phyloP scores from a whole-genome alignment of 2,329 filamentous ascomycete species.

The Chrysoporthe austroafricana region DNA sequence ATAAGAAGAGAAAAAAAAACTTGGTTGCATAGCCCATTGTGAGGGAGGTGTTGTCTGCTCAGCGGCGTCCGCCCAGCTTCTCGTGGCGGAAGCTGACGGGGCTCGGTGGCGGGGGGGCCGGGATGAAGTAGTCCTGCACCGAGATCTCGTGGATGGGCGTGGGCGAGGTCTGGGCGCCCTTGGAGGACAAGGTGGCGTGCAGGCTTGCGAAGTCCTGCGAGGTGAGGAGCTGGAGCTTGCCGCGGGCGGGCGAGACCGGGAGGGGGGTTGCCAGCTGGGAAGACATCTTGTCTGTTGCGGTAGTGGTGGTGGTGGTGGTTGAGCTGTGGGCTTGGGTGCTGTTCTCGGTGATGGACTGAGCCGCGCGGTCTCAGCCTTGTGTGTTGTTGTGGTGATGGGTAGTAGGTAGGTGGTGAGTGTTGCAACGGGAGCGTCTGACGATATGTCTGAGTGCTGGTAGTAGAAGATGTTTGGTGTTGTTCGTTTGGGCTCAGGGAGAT shows the following conservation, averaged over 20 bases:
- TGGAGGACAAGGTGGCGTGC: conserved; percentile 53
- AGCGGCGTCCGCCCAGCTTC: conserved; percentile 18
- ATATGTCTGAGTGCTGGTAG: not conserved
- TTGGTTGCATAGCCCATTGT: not conserved
- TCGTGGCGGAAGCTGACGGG: conserved; percentile 60
- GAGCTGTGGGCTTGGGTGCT: conserved; percentile 6
- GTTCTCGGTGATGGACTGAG: not conserved
- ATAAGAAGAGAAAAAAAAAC: not conserved
- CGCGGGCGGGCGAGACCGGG: conserved; percentile 52
- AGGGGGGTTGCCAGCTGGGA: conserved; percentile 50
- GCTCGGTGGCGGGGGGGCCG: conserved; percentile 67
- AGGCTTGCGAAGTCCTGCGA: conserved; percentile 58
- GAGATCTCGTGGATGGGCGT: conserved; percentile 56
- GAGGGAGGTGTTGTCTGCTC: not conserved
- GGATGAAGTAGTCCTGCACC: conserved; percentile 65
- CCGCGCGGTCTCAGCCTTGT: conserved; percentile 9
- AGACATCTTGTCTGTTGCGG: conserved; percentile 40
- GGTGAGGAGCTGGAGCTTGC: conserved; percentile 49
- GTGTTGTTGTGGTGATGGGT: not conserved
- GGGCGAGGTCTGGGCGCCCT: conserved; percentile 45
- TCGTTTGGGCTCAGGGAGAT: not conserved
- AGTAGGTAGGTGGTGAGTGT: not conserved
- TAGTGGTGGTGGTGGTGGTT: too few relatives aligned
- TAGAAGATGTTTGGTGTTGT: conserved; percentile 11
- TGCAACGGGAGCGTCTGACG: not conserved